Conservation (phyloP, 2,329 filamentous ascomycete species). For the Phaeomoniella chlamydospora region DNA sequence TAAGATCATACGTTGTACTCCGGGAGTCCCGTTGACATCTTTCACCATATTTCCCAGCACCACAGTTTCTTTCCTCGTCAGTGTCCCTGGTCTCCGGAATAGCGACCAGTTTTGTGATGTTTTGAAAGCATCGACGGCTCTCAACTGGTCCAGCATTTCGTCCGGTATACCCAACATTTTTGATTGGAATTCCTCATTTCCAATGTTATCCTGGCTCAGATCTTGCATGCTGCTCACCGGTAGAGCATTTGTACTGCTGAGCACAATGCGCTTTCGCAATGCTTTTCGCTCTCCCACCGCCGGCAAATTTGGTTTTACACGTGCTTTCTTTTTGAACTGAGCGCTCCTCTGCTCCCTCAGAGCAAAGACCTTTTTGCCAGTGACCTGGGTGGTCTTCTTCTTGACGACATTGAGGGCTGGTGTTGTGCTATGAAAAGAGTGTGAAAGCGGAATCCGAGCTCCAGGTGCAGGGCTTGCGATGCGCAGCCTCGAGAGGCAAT, state of each 20-base stretch:
- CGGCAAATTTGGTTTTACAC: constrained; percentile 39
- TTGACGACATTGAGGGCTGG: constrained; percentile 11
- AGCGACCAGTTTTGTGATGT: constrained; percentile 73
- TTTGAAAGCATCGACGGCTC: constrained; percentile 83
- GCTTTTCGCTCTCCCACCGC: constrained; percentile 72
- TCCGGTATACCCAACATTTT: constrained; percentile 43
- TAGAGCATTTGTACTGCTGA: constrained; percentile 88
- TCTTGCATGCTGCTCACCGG: constrained; percentile 55
- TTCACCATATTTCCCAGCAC: constrained; percentile 53
- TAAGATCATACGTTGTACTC: constrained; percentile 44
- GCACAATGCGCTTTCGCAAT: constrained; percentile 71
- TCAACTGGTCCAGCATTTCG: constrained; percentile 60
- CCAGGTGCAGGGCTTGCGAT: background rate
- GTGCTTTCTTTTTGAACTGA: constrained; percentile 30
- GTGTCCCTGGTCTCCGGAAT: constrained; percentile 65
- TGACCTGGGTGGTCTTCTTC: background rate
- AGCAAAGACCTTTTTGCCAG: constrained; percentile 9
- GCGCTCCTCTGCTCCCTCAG: constrained; percentile 23
- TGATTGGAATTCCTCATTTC: constrained; percentile 42
- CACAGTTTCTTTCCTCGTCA: constrained; percentile 67
- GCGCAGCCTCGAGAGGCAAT: constrained; percentile 4
- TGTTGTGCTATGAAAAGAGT: background rate
- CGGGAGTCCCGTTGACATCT: constrained; percentile 27
- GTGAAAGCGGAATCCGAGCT: background rate
- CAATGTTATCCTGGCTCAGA: constrained; percentile 40